A percentile compares a stretch with the other conserved stretches of the same genome.
phyloP scores from a whole-genome alignment of 768 basidiomycete species.

The Lactarius pseudohatsudake region DNA sequence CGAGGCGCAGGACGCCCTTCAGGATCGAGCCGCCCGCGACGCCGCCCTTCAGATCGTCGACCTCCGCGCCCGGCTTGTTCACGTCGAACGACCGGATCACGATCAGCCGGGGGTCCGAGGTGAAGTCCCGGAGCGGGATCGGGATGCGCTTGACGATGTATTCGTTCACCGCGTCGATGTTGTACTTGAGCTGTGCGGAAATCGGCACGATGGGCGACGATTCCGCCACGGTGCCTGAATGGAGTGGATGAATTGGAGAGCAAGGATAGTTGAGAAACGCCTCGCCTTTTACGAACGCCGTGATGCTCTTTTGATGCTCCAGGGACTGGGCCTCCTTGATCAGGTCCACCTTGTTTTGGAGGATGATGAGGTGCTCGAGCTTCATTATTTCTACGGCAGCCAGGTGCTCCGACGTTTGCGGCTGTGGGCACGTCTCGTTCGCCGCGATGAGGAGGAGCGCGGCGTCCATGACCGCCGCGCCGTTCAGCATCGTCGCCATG shows the following conservation, averaged over 20 bases:
- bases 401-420: constrained; percentile 97
- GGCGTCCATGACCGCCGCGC: constrained; percentile 99
- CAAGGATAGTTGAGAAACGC: neutral
- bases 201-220: constrained; percentile 98
- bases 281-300: constrained; percentile 89
- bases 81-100: constrained; percentile 99
- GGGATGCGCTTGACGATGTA: constrained; percentile 98
- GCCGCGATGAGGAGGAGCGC: constrained; percentile 93
- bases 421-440: constrained; percentile 98
- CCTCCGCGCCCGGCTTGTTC: constrained; percentile 97
- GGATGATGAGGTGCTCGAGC: constrained; percentile 93
- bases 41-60: constrained; percentile 96
- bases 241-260: neutral
- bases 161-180: constrained; percentile 98
- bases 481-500: constrained; percentile 99
- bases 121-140: constrained; percentile 91
- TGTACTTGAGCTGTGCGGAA: constrained; percentile 97
- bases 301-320: constrained; percentile 95
- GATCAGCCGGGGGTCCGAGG: constrained; percentile 87
- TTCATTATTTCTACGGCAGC: constrained; percentile 99
- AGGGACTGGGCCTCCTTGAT: constrained; percentile 93
- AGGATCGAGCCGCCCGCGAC: constrained; percentile 97
- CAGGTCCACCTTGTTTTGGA: constrained; percentile 98
- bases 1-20: constrained; percentile 84
- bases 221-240: constrained; percentile 92